Conservation (phyloP, 73 alveolate species). For the Tetrahymena malaccensis region DNA sequence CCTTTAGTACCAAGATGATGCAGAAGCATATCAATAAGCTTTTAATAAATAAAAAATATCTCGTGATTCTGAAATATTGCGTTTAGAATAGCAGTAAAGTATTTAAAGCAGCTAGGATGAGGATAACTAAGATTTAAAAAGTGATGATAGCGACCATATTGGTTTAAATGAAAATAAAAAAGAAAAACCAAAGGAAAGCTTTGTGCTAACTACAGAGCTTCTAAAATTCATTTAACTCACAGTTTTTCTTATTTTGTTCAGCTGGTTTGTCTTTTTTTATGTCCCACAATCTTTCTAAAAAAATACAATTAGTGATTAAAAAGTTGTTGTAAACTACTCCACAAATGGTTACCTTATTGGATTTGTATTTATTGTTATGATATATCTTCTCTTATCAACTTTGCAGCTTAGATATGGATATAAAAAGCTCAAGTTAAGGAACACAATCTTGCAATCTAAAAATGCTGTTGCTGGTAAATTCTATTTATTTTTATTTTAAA, state of each 20-base stretch:
- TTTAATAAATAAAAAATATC: no score
- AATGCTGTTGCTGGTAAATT: background rate
- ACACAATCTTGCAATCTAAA: background rate
- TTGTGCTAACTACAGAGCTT: background rate
- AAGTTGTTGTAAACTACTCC: background rate
- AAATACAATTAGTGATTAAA: background rate
- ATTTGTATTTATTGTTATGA: slow-evolving; percentile 1
- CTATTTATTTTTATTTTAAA: background rate
- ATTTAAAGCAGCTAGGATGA: background rate
- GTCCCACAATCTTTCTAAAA: background rate
- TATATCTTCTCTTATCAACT: slow-evolving; percentile 20
- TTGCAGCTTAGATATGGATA: slow-evolving; percentile 23
- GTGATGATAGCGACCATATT: background rate
- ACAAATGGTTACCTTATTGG: background rate
- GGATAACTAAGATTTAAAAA: background rate
- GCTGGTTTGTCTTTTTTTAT: slow-evolving; percentile 17
- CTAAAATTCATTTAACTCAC: slow-evolving; percentile 4
- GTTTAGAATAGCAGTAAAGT: background rate
- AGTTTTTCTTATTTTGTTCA: slow-evolving; percentile 7
- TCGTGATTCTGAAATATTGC: no score
- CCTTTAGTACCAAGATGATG: no score
- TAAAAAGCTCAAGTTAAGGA: slow-evolving; percentile 25
- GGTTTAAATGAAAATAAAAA: background rate
- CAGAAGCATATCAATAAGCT: no score
- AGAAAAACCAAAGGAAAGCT: background rate